Evolutionary conservation across 73 alveolate genomes (phyloP), one percentile per base, ranked within the genome.

Genomic region (Loxodes magnus): DNA sequence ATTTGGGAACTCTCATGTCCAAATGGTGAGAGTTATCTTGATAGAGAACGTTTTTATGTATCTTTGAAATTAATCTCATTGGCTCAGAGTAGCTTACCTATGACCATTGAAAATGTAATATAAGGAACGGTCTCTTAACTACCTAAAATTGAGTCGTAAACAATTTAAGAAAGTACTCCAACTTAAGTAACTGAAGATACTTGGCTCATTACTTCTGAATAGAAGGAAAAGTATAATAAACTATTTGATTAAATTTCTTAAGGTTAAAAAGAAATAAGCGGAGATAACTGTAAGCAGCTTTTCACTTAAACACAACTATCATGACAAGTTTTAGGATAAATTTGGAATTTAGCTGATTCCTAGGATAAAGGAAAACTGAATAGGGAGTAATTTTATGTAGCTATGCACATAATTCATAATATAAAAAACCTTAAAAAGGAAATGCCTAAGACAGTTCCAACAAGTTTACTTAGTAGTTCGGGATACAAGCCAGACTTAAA

Each of bases 81-180:
- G 51, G 97, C 97, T n/a, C 94, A 87, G 63, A 78, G 67, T 57
- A 90, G 93, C 28, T 73, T 74, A 53, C 84, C 90, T 9, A 77
- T 68, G 22, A 52, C 84, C 9, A 89, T 67, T 16, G 85, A 82
- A n/a, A n/a, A n/a, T n/a, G n/a, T n/a, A n/a, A n/a, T n/a, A n/a
- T n/a, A n/a, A n/a, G n/a, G n/a, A n/a, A n/a, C n/a, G n/a, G n/a
- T n/a, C n/a, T n/a, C n/a, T n/a, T n/a, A n/a, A n/a, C n/a, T n/a
- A n/a, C n/a, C n/a, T n/a, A n/a, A n/a, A n/a, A n/a, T n/a, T n/a
- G n/a, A n/a, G n/a, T n/a, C n/a, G n/a, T n/a, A n/a, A 25, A 64
- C 79, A 24, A 52, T 87, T 27, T 39, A 59, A 53, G 46, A 82
- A 73, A 41, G 55, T 68, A 24, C 26, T 1, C 52, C 50, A 17